Conservation (phyloP, 1,139 yeast genomes). For the Geotrichum histeridarum region DNA sequence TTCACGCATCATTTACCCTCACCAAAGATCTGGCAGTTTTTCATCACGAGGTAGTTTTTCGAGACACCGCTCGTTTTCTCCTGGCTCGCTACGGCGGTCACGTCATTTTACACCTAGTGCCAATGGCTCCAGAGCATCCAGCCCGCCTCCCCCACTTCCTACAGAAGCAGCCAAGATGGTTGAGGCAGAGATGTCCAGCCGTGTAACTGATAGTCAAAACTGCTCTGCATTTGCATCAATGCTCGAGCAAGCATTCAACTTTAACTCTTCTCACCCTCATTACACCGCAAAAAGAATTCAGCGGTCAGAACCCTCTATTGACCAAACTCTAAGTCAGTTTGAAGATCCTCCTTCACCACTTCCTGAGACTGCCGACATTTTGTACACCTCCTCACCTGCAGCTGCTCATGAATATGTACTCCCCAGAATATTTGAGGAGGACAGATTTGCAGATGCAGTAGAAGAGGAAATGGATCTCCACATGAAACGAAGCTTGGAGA, state of each 20-base stretch:
- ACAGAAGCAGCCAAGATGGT: conserved; percentile 10
- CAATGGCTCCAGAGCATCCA: not conserved
- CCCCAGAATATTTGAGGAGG: conserved; percentile 41
- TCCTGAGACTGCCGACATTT: not conserved
- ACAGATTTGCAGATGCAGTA: conserved; percentile 38
- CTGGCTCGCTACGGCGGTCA: not conserved
- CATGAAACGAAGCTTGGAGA: conserved; percentile 14
- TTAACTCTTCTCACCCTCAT: not conserved
- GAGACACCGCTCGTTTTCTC: not conserved
- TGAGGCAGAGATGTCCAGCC: conserved; percentile 8
- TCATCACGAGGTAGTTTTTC: conserved; percentile 2
- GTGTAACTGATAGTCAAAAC: not conserved
- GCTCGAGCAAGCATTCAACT: conserved; percentile 18
- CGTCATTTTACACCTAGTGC: conserved; percentile 3
- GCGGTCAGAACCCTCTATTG: not conserved
- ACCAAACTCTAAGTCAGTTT: conserved; percentile 2
- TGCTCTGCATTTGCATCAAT: conserved; percentile 19
- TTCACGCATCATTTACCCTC: conserved; percentile 2
- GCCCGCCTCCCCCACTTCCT: conserved; percentile 18
- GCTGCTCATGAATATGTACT: conserved; percentile 18
- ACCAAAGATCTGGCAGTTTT: not conserved
- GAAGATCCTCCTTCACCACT: conserved; percentile 11
- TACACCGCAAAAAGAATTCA: not conserved
- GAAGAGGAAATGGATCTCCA: conserved; percentile 34
- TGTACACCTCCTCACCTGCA: conserved; percentile 5